Evolutionary conservation across 352 stramenopile genomes (phyloP), one percentile per base, ranked within the genome.

Genomic region (Pseudoperonospora humuli): DNA sequence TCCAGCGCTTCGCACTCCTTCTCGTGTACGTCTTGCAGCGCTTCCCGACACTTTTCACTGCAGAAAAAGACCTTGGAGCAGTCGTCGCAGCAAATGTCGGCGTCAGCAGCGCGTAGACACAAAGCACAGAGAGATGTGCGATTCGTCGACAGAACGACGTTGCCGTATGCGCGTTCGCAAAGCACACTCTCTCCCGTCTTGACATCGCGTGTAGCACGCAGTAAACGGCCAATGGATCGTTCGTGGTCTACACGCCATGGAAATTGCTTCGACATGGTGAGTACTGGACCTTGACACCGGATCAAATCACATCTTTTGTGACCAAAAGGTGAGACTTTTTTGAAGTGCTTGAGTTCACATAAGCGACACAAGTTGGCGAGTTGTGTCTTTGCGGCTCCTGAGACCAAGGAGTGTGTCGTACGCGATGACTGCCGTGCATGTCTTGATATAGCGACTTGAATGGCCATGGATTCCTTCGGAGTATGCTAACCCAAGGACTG

Each of bases 11-110:
- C 38, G 34, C 67, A 79, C 38, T 79, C 67, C 19, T 64, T 54
- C 27, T 68, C 64, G 31, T 75, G 67, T 14, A 79, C 47, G 2
- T 50, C 31, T 9, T 69, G 45, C 29, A 79, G 40, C 26, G 28
- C 37, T 9, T 61, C 50, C 18, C 46, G 61, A 31, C 67, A 79
- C 18, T 45, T 33, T 7, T 73, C 60, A 31, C 67, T 72, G 53
- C 67, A 77, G 53, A 74, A 77, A 43, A 68, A 67, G 1, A 75
- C 63, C 28, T 60, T 45, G 32, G 44, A 63, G 46, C 67, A 78
- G 46, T 78, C 67, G 44, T 78, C 67, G 40, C 67, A 78, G 57
- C 61, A 73, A 32, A 73, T 39, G 40, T 78, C 67, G 18, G 67
- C 57, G 32, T 75, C 67, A 8, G 64, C 64, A 20, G 45, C 37